Base-by-base conservation (phyloP, 2,329 filamentous ascomycete genomes). In the Boeremia lycopersici region DNA sequence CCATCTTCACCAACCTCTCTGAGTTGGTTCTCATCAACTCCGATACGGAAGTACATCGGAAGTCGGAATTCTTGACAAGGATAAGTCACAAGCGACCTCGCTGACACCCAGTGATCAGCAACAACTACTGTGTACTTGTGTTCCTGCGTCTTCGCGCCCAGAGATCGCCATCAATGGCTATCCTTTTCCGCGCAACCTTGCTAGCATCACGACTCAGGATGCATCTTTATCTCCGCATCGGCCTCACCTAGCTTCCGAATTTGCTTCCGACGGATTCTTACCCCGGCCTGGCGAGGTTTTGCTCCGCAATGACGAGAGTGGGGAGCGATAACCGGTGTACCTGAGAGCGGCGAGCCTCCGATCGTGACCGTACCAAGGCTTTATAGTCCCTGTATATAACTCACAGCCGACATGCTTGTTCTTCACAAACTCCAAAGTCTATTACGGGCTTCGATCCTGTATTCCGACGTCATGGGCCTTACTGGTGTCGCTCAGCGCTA, bases 261-360 rank as follows among this genome's bases (percentile, higher is more conserved):
- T 43, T 40, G 34, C 48, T 45, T 52, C 48, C 53, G 53, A 56
- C 40, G 43, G 48, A 30, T 8, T 33, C 9, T 30, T 13, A 40
- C 33, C 43, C 34, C 48, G 44, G 40, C 17, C 33, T 49, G 28
- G 28, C 34, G 40, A 41, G 2, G 29, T 35, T 48, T 38, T 53
- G 53, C 44, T 53, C 54, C 48, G 35, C 45, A 53, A 53, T 50
- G 54, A 56, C 53, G 48, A 56, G 47, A 47, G 36, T 50, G 48
- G 53, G 26, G 38, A 51, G 38, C 48, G 53, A 56, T 56, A 56
- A 48, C 39, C 42, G 48, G 43, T 48, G 38, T 47, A 33, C 42
- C 38, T 51, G 43, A 56, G 30, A 31, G 11, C 11, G 31, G 33
- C 25, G 33, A 44, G 9, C 33, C n/a, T 53, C 44, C 35, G 35